Base-by-base conservation (phyloP, 192 early-diverging fungal genomes). In the Coemansia sp. region DNA sequence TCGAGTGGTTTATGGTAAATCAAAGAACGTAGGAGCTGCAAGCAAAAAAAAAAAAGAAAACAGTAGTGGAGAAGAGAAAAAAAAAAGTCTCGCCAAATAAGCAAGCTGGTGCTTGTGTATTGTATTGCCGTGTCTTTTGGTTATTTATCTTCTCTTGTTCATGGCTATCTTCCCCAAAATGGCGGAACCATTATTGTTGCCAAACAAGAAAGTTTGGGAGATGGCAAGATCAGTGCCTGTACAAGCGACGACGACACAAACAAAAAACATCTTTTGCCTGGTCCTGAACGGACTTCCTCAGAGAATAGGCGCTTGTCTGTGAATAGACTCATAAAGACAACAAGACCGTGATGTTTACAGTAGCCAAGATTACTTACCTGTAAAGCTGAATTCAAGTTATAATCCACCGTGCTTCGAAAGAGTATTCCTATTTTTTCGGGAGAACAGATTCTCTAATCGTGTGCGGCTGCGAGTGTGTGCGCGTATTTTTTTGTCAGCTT, bases 11-110 rank as follows among this genome's bases (percentile, higher is more conserved):
- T 56, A 43, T 53, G 33, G 41, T 41, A 64, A 63, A 62, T 62
- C 49, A 50, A 20, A 55, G 43, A 71, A 53, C 29, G n/a, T n/a
- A 53, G 43, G 49, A 34, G 62, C 25, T 32, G n/a, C 23, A 20
- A 59, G 32, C 66, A n/a, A n/a, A n/a, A n/a, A n/a, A n/a, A n/a
- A 32, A 19, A 22, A 46, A 29, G 53, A 19, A 35, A 60, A 67
- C 22, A 50, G 48, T 50, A 50, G 23, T 11, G 23, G 22, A 20
- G 22, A 6, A 23, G 23, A 7, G 23, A 11, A 49, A 23, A 13
- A 7, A 50, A 29, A 50, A n/a, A n/a, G n/a, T n/a, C n/a, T n/a
- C 41, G 41, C 13, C 7, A 23, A 50, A 50, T 23, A n/a, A 11
- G 11, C 13, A 13, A 50, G 23, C 19, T 50, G 48, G 48, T 11